Conservation (phyloP, 192 early-diverging fungal species). For the Podila epicladia region DNA sequence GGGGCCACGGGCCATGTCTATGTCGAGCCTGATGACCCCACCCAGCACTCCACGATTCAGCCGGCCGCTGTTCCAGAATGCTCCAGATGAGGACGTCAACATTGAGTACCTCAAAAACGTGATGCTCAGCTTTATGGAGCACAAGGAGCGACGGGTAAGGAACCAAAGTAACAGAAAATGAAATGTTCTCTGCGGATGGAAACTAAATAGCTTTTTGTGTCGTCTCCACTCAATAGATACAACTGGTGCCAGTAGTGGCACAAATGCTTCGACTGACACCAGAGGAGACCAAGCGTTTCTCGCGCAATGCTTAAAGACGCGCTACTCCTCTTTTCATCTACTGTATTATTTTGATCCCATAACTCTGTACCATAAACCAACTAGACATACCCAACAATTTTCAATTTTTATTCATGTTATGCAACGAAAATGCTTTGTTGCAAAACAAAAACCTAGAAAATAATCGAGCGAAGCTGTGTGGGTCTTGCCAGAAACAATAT, state of each 20-base stretch:
- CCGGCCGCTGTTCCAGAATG: slow-evolving; percentile 1
- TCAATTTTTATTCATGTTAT: too few relatives aligned
- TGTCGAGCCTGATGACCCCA: background rate
- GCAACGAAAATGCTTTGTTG: too few relatives aligned
- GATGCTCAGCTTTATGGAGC: slow-evolving; percentile 79
- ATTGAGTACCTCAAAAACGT: slow-evolving; percentile 79
- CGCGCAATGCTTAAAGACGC: background rate
- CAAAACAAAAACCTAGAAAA: too few relatives aligned
- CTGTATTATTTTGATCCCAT: too few relatives aligned
- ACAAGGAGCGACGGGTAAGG: slow-evolving; percentile 74
- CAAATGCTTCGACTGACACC: slow-evolving; percentile 74
- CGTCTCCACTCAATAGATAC: slow-evolving; percentile 8
- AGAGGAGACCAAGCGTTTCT: slow-evolving; percentile 68
- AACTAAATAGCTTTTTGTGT: background rate
- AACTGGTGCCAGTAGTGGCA: slow-evolving; percentile 74
- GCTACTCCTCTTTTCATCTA: too few relatives aligned
- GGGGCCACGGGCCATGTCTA: background rate
- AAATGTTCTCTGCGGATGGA: background rate
- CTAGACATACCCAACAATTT: too few relatives aligned
- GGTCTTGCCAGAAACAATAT: too few relatives aligned
- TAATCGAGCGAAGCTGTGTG: too few relatives aligned
- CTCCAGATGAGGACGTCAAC: slow-evolving; percentile 65
- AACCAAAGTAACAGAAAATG: background rate
- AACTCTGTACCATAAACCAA: too few relatives aligned
- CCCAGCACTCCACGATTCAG: slow-evolving; percentile 24